Conservation (phyloP, 768 basidiomycete genomes). For the Collybia mongolica region DNA sequence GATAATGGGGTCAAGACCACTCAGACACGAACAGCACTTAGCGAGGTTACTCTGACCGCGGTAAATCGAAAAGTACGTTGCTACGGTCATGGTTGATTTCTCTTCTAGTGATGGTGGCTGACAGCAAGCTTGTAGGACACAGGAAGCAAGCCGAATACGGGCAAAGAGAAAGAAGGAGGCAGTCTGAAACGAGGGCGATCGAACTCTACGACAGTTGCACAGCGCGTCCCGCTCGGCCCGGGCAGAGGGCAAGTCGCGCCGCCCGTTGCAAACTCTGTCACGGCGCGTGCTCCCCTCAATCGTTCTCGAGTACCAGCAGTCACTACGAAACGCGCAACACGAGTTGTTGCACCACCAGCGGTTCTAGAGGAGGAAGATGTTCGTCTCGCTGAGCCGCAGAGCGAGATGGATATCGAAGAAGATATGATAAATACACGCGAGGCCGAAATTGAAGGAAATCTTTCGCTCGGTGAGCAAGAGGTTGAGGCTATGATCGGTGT, state of each 20-base stretch:
- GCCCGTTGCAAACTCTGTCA: slow-evolving; percentile 40
- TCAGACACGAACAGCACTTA: slow-evolving; percentile 68
- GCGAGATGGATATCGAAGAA: slow-evolving; percentile 69
- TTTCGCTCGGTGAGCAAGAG: slow-evolving; percentile 51
- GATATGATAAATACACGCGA: slow-evolving; percentile 31
- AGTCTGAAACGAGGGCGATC: slow-evolving; percentile 68
- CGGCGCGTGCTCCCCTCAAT: slow-evolving; percentile 32
- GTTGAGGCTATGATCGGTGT: slow-evolving; percentile 65
- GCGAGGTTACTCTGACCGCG: slow-evolving; percentile 78
- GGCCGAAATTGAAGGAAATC: slow-evolving; percentile 38
- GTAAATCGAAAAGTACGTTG: slow-evolving; percentile 72
- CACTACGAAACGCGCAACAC: slow-evolving; percentile 31
- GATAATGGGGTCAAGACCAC: slow-evolving; percentile 55
- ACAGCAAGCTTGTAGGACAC: slow-evolving; percentile 39
- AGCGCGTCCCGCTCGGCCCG: slow-evolving; percentile 70
- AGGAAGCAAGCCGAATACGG: slow-evolving; percentile 41
- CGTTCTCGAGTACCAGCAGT: slow-evolving; percentile 27
- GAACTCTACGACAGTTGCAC: slow-evolving; percentile 58
- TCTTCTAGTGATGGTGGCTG: slow-evolving; percentile 9
- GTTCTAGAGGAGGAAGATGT: slow-evolving; percentile 38
- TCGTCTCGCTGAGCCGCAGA: slow-evolving; percentile 34
- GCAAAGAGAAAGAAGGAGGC: slow-evolving; percentile 70
- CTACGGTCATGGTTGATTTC: slow-evolving; percentile 8
- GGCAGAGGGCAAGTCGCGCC: slow-evolving; percentile 45
- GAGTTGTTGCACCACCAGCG: slow-evolving; percentile 43